A percentile compares a stretch with the other conserved stretches of the same genome.
phyloP scores from a whole-genome alignment of 768 basidiomycete species.

The Lentinus tigrinus region DNA sequence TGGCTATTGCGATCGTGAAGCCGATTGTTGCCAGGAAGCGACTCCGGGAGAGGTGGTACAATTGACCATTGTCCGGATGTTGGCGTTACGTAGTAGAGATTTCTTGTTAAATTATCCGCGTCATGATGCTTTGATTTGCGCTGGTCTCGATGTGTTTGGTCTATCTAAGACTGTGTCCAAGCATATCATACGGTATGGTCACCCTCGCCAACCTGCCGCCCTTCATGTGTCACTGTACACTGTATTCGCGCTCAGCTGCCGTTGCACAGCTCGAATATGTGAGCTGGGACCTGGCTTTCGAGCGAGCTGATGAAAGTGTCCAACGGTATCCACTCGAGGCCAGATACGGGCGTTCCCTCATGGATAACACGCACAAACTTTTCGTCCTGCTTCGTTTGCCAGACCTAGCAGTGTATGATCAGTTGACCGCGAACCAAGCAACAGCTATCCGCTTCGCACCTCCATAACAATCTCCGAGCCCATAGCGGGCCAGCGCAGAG shows the following conservation, averaged over 20 bases:
- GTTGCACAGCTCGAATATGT: conserved; percentile 29
- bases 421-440: not conserved
- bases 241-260: not conserved
- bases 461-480: conserved; percentile 48
- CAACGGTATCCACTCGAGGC: conserved; percentile 37
- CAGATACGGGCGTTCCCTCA: conserved; percentile 40
- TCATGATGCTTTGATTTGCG: no score
- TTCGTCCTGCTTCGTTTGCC: conserved; percentile 27
- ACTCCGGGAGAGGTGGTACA: conserved; percentile 74
- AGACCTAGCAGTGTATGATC: conserved; percentile 33
- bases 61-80: conserved; percentile 23
- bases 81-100: no score
- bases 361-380: conserved; percentile 44
- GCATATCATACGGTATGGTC: no score
- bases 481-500: conserved; percentile 47
- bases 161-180: no score
- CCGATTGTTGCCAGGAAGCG: conserved; percentile 77
- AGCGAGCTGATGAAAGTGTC: conserved; percentile 35
- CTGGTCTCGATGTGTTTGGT: no score
- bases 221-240: no score
- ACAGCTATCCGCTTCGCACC: conserved; percentile 24
- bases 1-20: conserved; percentile 77
- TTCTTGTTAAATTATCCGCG: no score
- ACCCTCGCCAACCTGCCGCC: no score
- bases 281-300: conserved; percentile 33